These are phyloP conservation scores for Solanum chacoense DNA, from an alignment of 305 asterid species.

Conservation along the genomic window DNA sequence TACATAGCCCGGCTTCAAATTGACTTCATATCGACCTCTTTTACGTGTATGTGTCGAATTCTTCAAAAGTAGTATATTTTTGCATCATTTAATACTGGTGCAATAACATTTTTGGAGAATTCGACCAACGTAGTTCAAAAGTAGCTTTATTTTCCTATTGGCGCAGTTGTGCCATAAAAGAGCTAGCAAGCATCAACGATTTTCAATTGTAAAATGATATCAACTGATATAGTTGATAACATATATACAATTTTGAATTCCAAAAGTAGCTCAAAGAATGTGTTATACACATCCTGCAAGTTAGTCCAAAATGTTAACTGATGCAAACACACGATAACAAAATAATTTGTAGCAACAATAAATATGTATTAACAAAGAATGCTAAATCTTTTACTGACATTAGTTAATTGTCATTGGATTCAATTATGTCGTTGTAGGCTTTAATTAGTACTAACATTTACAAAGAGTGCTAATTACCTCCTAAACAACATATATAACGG, in stretches of 20 bases:
- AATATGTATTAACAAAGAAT: background rate
- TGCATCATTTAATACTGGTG: fast-evolving
- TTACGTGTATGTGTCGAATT: fast-evolving
- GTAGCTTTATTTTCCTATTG: background rate
- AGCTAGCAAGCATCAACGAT: background rate
- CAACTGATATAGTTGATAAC: background rate
- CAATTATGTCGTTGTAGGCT: background rate
- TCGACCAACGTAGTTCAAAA: background rate
- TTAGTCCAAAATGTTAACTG: background rate
- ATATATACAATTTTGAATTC: background rate
- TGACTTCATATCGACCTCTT: background rate
- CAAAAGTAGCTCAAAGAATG: background rate
- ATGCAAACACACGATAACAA: background rate
- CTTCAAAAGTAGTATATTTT: background rate
- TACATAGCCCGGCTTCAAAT: background rate
- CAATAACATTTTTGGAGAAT: background rate
- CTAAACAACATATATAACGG: background rate
- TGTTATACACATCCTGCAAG: background rate
- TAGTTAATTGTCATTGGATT: background rate
- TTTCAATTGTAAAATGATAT: background rate
- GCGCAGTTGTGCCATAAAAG: background rate
- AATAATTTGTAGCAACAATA: too few species aligned
- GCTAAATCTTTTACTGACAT: fast-evolving
- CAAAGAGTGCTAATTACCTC: background rate
- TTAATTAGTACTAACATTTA: background rate